Percentiles rank a stretch among this genome's conserved stretches.
These are phyloP conservation scores for Trichoderma gracile DNA, from an alignment of 2,329 filamentous ascomycete species.

Conservation along the genomic window DNA sequence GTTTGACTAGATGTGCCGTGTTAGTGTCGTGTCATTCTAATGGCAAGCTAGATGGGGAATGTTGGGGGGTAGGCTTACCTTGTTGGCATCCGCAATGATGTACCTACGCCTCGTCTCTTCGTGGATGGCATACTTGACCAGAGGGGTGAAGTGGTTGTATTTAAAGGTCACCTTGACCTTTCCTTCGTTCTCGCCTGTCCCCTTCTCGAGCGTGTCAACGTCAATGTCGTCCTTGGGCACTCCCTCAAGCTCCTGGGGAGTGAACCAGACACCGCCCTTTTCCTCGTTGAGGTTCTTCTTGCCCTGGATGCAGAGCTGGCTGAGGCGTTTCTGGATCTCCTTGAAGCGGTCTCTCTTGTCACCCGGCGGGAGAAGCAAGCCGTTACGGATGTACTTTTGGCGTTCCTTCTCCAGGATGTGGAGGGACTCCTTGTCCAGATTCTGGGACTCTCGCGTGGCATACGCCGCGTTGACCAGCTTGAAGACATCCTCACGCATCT, in stretches of 20 bases:
- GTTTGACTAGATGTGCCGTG: constrained; percentile 51
- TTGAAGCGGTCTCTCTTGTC: constrained; percentile 76
- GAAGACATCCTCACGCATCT: constrained; percentile 82
- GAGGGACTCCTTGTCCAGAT: constrained; percentile 67
- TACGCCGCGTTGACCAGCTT: constrained; percentile 61
- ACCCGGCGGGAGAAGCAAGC: constrained; percentile 69
- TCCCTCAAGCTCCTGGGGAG: constrained; percentile 69
- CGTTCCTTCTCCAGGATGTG: constrained; percentile 76
- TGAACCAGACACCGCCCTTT: constrained; percentile 78
- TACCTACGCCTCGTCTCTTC: constrained; percentile 68
- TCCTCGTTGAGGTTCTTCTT: constrained; percentile 83
- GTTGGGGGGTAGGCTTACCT: constrained; percentile 45
- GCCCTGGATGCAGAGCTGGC: constrained; percentile 71
- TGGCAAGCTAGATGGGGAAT: background rate
- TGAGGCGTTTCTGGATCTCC: constrained; percentile 79
- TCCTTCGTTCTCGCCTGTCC: constrained; percentile 69
- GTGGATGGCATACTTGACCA: constrained; percentile 74
- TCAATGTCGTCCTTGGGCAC: constrained; percentile 71
- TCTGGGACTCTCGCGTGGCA: constrained; percentile 51
- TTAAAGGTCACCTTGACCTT: constrained; percentile 78
- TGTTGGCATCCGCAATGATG: constrained; percentile 77
- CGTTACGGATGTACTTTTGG: constrained; percentile 75
- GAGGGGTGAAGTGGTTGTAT: constrained; percentile 78
- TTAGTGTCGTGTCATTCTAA: background rate
- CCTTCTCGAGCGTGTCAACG: constrained; percentile 66